Base-by-base conservation (phyloP, 148 eudicot genomes). In the Mesembryanthemum crystallinum region DNA sequence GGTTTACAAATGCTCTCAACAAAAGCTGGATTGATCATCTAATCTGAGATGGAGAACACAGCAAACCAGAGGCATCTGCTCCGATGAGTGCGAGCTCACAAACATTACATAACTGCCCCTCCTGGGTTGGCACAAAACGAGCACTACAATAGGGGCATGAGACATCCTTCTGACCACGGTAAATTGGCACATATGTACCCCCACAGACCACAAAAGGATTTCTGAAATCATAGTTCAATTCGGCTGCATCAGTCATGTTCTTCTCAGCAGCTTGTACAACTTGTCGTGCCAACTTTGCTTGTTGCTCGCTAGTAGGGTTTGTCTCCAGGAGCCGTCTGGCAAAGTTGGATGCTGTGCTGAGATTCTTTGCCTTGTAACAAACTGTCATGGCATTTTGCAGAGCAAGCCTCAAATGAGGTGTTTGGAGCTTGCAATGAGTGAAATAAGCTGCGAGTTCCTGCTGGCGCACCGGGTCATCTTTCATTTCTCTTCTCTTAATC, bases 361-460 rank as follows among this genome's bases (percentile, higher is more conserved):
- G 72, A 76, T 94, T 94, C 78, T 88, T 82, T 1, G 90, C 91
- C 65, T 77, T 92, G 75, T 62, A 90, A 78, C 95, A 92, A 25
- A 90, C 87, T 20, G 80, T 80, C 91, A 94, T 92, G 0, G 98
- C 98, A 75, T 78, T 90, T 64, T 82, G 73, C 66, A 94, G 79
- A 14, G 97, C 98, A 61, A 92, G 92, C 78, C 97, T 90, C 86
- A 83, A 63, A 80, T 94, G 98, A 63, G 95, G 91, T 30, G 72
- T 76, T 85, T 94, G 98, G 69, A 94, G 97, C 64, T 85, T 87
- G 84, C 97, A 92, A 71, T 92, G 98, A 30, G 98, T 92, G 76
- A 94, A 94, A 82, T 94, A 94, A 13, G 98, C 98, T 9, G 97
- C 98, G 24, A 94, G 87, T 81, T 94, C 98, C 76, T 91, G 97